Percentiles rank a stretch among this genome's conserved stretches.
phyloP scores from a whole-genome alignment of 768 basidiomycete species.

The Piloderma croceum region DNA sequence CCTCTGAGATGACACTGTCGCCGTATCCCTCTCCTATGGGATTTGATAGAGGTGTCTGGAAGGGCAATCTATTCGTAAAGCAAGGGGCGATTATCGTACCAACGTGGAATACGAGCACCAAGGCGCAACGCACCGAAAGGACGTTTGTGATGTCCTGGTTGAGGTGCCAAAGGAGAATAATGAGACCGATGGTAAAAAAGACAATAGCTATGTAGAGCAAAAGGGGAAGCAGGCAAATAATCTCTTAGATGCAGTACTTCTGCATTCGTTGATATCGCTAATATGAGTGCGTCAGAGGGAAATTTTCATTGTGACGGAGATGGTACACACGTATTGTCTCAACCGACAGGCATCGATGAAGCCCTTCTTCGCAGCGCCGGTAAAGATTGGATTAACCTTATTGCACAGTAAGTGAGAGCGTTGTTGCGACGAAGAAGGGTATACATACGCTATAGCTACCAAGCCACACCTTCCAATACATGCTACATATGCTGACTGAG shows the following conservation, averaged over 20 bases:
- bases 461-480: slow-evolving; percentile 13
- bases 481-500: slow-evolving; percentile 10
- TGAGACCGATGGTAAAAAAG: slow-evolving; percentile 12
- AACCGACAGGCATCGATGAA: slow-evolving; percentile 7
- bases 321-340: slow-evolving; percentile 13
- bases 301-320: no score
- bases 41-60: slow-evolving; percentile 10
- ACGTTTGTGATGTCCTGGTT: slow-evolving; percentile 13
- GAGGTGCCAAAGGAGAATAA: slow-evolving; percentile 13
- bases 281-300: neutral
- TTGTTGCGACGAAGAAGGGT: neutral
- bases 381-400: neutral
- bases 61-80: slow-evolving; percentile 12
- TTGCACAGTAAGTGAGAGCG: neutral
- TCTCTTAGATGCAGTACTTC: slow-evolving; percentile 3
- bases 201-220: slow-evolving; percentile 10
- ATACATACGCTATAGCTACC: slow-evolving; percentile 8
- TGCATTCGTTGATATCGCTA: slow-evolving; percentile 6
- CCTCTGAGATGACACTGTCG: neutral
- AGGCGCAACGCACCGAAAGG: no score
- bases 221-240: slow-evolving; percentile 10
- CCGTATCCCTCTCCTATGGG: slow-evolving; percentile 10
- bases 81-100: slow-evolving; percentile 9
- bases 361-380: neutral
- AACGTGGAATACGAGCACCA: slow-evolving; percentile 9